A percentile compares a stretch with the other conserved stretches of the same genome.
Conservation (phyloP, 768 basidiomycete species). For the Holtermanniella nyarrowii region DNA sequence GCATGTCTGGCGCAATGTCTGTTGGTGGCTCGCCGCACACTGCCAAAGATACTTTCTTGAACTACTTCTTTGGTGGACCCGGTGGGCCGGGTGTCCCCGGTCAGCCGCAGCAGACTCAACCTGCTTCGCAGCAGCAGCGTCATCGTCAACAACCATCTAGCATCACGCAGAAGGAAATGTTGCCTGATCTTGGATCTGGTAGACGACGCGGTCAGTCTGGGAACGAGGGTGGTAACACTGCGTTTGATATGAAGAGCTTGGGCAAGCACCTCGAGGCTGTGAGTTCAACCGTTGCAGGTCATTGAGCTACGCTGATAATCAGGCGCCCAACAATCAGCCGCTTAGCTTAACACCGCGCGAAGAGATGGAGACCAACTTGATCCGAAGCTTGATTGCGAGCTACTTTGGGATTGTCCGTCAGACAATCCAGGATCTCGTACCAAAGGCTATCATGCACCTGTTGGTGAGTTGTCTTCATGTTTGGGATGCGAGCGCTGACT, state of each 20-base stretch:
- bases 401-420: slow-evolving; percentile 96
- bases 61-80: slow-evolving; percentile 95
- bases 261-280: slow-evolving; percentile 97
- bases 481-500: not conserved
- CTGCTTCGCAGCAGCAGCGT: not conserved
- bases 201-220: slow-evolving; percentile 33
- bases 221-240: slow-evolving; percentile 68
- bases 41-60: slow-evolving; percentile 84
- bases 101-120: slow-evolving; percentile 2
- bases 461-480: slow-evolving; percentile 16
- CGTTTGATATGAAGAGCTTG: slow-evolving; percentile 96
- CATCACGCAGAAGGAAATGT: slow-evolving; percentile 20
- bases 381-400: slow-evolving; percentile 84
- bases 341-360: slow-evolving; percentile 64
- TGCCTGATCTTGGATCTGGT: slow-evolving; percentile 35
- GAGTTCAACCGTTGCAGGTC: slow-evolving; percentile 41
- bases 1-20: slow-evolving; percentile 8
- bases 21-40: slow-evolving; percentile 40
- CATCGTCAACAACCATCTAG: slow-evolving; percentile 19
- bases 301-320: slow-evolving; percentile 4
- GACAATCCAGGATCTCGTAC: slow-evolving; percentile 90
- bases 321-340: slow-evolving; percentile 53
- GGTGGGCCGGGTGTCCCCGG: slow-evolving; percentile 46
- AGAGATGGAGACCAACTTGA: slow-evolving; percentile 92
- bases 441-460: slow-evolving; percentile 93